These are phyloP conservation scores for Phtheirospermum japonicum DNA, from an alignment of 257 asterid species.

Conservation along the genomic window DNA sequence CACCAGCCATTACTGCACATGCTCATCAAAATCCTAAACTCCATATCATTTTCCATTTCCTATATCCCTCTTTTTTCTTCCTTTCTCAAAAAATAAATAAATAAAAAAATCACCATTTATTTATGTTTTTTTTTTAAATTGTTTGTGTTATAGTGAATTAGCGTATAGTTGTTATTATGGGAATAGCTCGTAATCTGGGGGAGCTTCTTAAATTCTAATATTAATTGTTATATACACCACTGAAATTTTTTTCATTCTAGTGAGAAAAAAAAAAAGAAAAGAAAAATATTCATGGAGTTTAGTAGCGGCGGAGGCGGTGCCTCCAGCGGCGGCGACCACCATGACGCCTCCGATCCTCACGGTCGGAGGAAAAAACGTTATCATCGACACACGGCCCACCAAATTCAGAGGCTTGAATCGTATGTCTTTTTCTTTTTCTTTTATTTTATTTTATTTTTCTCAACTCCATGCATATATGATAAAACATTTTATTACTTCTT, in stretches of 20 bases:
- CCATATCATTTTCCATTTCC: constrained; percentile 34
- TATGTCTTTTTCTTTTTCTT: too few species aligned
- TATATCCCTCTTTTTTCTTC: background rate
- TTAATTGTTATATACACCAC: background rate
- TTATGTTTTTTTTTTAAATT: too few species aligned
- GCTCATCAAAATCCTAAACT: constrained; percentile 18
- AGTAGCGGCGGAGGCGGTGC: constrained; percentile 53
- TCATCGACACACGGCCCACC: constrained; percentile 94
- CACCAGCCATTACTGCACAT: constrained; percentile 25
- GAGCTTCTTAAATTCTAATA: constrained; percentile 29
- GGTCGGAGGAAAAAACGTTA: constrained; percentile 65
- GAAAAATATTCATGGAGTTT: constrained; percentile 54
- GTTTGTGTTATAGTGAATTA: constrained; percentile 15
- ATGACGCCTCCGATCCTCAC: constrained; percentile 48
- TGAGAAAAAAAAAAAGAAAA: background rate
- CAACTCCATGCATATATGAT: constrained; percentile 31
- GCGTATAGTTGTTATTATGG: constrained; percentile 36
- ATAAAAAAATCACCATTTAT: too few species aligned
- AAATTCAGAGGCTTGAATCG: constrained; percentile 90
- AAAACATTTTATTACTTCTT: background rate
- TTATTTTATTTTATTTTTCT: too few species aligned
- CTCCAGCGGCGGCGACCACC: constrained; percentile 56
- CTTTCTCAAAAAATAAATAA: too few species aligned
- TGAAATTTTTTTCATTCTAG: background rate
- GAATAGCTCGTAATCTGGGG: constrained; percentile 32